Base-by-base conservation (phyloP, 805 yeast species). In the Kluyveromyces wickerhamii region DNA sequence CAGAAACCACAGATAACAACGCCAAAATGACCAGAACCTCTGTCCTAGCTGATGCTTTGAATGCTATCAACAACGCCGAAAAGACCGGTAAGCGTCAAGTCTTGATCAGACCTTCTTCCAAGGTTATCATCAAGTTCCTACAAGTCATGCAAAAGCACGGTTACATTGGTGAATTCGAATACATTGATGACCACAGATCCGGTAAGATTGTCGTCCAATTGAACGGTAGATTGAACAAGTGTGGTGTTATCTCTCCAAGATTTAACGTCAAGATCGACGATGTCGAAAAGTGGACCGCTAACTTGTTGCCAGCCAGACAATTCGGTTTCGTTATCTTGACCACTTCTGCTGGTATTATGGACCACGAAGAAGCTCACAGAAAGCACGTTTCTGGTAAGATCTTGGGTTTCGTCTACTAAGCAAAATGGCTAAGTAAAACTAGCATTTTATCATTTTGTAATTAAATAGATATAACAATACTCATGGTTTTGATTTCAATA, bases 291-390 rank as follows among this genome's bases (percentile, higher is more conserved):
- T 88, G 97, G 97, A 86, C 95, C 59, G 94, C 80, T 69, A 86
- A 88, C 84, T 80, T 88, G 66, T 77, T 88, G 65, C 97, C 97
- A 69, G 95, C 97, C 54, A 86, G 97, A 82, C 97, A 88, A 74
- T 89, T 88, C 64, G 97, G 97, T 74, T 87, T 70, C 81, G 88
- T 88, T 64, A 84, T 88, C 71, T 79, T 88, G 67, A 89, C 97
- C 72, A 88, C 97, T 59, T 89, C 96, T 60, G 96, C 96, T 60
- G 97, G 97, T 75, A 88, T 88, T 62, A 87, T 88, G 95, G 96
- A 89, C 79, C 97, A 88, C 77, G 96, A 89, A 78, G 96, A 88
- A 77, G 97, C 97, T 63, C 85, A 95, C 81, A 83, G 96, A 80
- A 89, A 88, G 84, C 96, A 88, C 76, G 96, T 88, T 59, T 86